Evolutionary conservation across 1,284 basidiomycete genomes (phyloP).

Genomic region (Crepidotus sp.): DNA sequence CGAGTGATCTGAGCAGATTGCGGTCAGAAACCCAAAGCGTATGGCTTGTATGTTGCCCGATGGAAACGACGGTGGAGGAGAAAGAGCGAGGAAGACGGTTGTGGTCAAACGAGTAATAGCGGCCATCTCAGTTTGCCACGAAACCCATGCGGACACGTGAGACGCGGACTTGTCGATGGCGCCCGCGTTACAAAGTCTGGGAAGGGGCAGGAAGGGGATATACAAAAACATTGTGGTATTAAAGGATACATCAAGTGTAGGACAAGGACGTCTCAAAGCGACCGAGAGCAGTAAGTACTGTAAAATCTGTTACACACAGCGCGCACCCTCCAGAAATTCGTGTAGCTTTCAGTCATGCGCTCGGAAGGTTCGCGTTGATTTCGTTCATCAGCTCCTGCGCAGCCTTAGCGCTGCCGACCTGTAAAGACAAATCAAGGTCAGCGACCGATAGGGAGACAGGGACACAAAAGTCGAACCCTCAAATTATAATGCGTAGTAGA

Average conservation of each 20-base stretch:
- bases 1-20: slow-evolving; percentile 2
- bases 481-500: slow-evolving; percentile 66
- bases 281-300: slow-evolving; percentile 11
- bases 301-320: slow-evolving; percentile 15
- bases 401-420: slow-evolving; percentile 56
- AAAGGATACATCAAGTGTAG: slow-evolving; percentile 13
- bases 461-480: slow-evolving; percentile 41
- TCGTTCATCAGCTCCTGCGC: slow-evolving; percentile 50
- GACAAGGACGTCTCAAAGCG: background rate
- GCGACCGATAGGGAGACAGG: background rate
- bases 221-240: slow-evolving; percentile 14
- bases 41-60: background rate
- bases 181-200: background rate
- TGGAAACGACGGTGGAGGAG: background rate
- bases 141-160: slow-evolving; percentile 1
- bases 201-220: too few species aligned
- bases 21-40: background rate
- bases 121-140: slow-evolving; percentile 7
- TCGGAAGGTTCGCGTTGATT: slow-evolving; percentile 46
- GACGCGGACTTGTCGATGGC: background rate
- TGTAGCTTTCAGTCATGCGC: slow-evolving; percentile 15
- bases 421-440: slow-evolving; percentile 2
- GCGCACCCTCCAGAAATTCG: background rate
- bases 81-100: background rate
- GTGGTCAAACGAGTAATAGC: slow-evolving; percentile 2